Evolutionary conservation across 2,329 filamentous ascomycete species (phyloP).

Genomic region (Thelonectria discophora): DNA sequence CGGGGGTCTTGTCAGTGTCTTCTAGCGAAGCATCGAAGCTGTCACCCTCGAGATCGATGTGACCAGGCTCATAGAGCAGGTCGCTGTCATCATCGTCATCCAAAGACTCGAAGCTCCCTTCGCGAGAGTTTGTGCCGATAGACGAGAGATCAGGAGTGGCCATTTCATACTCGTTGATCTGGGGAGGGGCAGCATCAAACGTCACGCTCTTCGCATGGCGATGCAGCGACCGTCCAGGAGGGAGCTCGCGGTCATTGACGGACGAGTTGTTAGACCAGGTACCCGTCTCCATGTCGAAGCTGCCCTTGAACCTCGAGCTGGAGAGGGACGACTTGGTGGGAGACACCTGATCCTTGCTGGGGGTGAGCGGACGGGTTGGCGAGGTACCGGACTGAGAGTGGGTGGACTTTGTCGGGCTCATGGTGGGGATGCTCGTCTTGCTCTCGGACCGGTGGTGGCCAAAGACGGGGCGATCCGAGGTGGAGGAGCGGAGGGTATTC

Average conservation of each 20-base stretch:
- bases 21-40: constrained; percentile 96
- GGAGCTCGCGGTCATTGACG: constrained; percentile 65
- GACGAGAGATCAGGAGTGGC: constrained; percentile 96
- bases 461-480: constrained; percentile 50
- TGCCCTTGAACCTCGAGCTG: constrained; percentile 69
- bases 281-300: constrained; percentile 74
- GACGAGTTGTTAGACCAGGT: constrained; percentile 74
- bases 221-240: constrained; percentile 73
- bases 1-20: constrained; percentile 95
- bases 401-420: constrained; percentile 62
- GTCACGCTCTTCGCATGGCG: constrained; percentile 96
- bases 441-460: constrained; percentile 61
- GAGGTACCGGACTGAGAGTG: constrained; percentile 47
- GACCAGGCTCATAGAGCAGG: constrained; percentile 62
- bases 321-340: constrained; percentile 92
- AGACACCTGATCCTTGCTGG: constrained; percentile 77
- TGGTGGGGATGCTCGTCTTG: constrained; percentile 66
- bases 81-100: constrained; percentile 78
- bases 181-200: constrained; percentile 91
- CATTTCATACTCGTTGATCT: constrained; percentile 98
- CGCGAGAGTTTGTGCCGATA: constrained; percentile 85
- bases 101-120: constrained; percentile 90
- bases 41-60: constrained; percentile 67
- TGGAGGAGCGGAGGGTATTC: constrained; percentile 63
- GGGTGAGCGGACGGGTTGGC: constrained; percentile 51